These are phyloP conservation scores for Apophysomyces variabilis DNA, from an alignment of 371 early-diverging fungal genomes.

Conservation along the genomic window DNA sequence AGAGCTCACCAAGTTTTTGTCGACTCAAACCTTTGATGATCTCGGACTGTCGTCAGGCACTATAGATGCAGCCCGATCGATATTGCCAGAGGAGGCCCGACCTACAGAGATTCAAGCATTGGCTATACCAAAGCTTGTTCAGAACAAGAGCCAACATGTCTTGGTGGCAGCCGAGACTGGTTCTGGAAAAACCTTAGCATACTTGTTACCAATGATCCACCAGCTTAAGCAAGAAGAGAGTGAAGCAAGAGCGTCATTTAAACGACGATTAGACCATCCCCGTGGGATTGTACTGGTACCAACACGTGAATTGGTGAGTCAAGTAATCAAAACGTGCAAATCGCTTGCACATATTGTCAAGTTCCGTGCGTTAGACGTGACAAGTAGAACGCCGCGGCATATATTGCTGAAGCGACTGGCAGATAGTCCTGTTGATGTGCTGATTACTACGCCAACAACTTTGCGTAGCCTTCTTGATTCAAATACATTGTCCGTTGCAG, in stretches of 20 bases:
- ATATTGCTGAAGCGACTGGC: conserved; percentile 45
- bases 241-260: conserved; percentile 34
- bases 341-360: conserved; percentile 72
- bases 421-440: conserved; percentile 73
- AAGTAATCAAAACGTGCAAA: conserved; percentile 73
- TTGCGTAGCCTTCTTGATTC: conserved; percentile 51
- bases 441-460: conserved; percentile 82
- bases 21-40: conserved; percentile 58
- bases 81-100: conserved; percentile 39
- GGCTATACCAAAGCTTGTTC: conserved; percentile 79
- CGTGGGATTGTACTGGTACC: conserved; percentile 89
- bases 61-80: conserved; percentile 34
- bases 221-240: conserved; percentile 75
- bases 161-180: conserved; percentile 97
- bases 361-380: conserved; percentile 69
- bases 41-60: conserved; percentile 62
- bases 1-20: conserved; percentile 46
- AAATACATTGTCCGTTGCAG: conserved; percentile 56
- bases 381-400: conserved; percentile 44
- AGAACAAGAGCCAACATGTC: conserved; percentile 57
- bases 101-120: conserved; percentile 95
- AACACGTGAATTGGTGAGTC: conserved; percentile 86
- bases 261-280: conserved; percentile 66
- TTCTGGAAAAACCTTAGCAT: conserved; percentile 98
- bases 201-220: conserved; percentile 86